Base-by-base conservation (phyloP, 129 eudicot species). In the Gnaphalium uliginosum region DNA sequence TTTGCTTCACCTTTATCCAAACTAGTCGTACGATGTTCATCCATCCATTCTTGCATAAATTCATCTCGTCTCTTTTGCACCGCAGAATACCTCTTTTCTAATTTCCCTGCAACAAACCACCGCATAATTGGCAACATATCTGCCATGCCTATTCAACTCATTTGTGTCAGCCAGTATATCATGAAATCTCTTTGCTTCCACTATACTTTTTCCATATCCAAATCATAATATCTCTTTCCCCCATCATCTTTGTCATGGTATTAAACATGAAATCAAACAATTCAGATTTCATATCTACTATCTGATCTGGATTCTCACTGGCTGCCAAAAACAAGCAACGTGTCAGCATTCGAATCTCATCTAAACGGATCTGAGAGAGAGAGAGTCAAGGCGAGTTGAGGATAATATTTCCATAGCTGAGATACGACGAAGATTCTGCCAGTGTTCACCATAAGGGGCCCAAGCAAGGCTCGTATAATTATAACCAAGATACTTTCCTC, bases 361-460 rank as follows among this genome's bases (percentile, higher is more conserved):
- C 76, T 6, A 76, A 75, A 26, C 86, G 86, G 48, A 86, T 72
- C 6, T 37, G 27, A 15, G 86, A 70, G 10, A 70, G 10, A 83
- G 81, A n/a, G 61, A 68, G n/a, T 86, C 81, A 9, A 88, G 82
- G 73, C 83, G 74, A 13, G 75, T 62, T 15, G 88, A 35, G 18
- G 88, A 84, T 26, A 88, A 71, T 17, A 86, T 69, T 37, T 88
- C 86, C 41, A 77, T 65, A 10, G 78, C 84, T 0, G 90, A 53
- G 46, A 85, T 54, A 4, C 86, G 80, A 22, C 90, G 87, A n/a
- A 81, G 80, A 50, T 33, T 76, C 57, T 79, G 78, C 93, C 89
- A 88, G 33, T 74, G 81, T 15, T 78, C 68, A 26, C 90, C 93
- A 61, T 88, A 78, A 6, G 89, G 84, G 3, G 88, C 81, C 87